Percentiles rank a stretch among this genome's conserved stretches.
phyloP scores from a whole-genome alignment of 805 yeast genomes.

The Wickerhamomyces mucosus region DNA sequence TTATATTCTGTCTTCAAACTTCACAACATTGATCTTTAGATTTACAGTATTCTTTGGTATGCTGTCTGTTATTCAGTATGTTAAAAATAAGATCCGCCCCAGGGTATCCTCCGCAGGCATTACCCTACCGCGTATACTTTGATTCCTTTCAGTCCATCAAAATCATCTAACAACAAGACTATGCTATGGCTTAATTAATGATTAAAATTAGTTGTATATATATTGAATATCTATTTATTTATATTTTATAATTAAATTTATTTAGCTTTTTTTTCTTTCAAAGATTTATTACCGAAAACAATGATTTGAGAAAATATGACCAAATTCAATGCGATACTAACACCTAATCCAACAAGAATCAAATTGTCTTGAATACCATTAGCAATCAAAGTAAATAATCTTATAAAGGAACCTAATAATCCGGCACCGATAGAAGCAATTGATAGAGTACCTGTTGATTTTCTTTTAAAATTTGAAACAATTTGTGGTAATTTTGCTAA shows the following conservation, averaged over 20 bases:
- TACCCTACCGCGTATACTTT: too few species aligned
- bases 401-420: constrained; percentile 27
- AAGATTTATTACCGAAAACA: constrained; percentile 13
- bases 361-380: constrained; percentile 25
- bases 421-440: constrained; percentile 28
- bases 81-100: too few species aligned
- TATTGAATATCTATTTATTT: too few species aligned
- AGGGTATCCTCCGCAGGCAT: too few species aligned
- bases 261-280: constrained; percentile 6
- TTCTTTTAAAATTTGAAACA: constrained; percentile 23
- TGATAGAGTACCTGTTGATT: constrained; percentile 34
- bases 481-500: constrained; percentile 34
- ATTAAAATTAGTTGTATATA: too few species aligned
- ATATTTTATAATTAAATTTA: background rate
- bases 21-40: too few species aligned
- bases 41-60: too few species aligned
- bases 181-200: too few species aligned
- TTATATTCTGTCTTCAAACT: too few species aligned
- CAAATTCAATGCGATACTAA: constrained; percentile 24
- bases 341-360: constrained; percentile 23
- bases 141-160: too few species aligned
- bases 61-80: too few species aligned
- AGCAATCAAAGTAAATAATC: constrained; percentile 29
- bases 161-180: too few species aligned
- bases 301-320: constrained; percentile 27